Base-by-base conservation (phyloP, 2,329 filamentous ascomycete genomes). In the Cladosporium cucumerinum region DNA sequence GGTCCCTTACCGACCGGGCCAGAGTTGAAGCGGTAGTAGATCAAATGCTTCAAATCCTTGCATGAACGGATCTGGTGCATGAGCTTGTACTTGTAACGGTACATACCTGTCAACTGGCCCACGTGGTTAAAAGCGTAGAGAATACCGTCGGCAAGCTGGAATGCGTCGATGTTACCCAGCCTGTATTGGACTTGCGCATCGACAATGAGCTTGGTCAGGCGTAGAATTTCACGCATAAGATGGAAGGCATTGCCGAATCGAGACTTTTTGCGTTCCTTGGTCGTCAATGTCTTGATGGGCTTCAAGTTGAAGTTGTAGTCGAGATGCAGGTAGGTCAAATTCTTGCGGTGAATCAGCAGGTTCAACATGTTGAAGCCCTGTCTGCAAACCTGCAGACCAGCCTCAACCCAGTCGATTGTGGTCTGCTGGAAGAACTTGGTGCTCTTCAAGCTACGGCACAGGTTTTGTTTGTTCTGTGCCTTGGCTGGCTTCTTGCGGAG, bases 341-440 rank as follows among this genome's bases (percentile, higher is more conserved):
- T 99, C 84, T 99, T 99, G 73, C 95, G 90, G 76, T 99, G 95
- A 70, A 99, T 99, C 70, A 99, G 83, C 61, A 99, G 83, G 74
- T 99, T 99, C 66, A 99, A 83, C 94, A 99, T 99, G 80, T 99
- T 99, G 84, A 97, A 99, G 63, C 95, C 95, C 77, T 99, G 95
- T 59, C 95, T 88, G 77, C 95, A 99, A 67, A 99, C 95, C 80
- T 99, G 96, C 74, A 99, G 85, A 81, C 96, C 95, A 72, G 96
- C 95, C 81, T 99, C 95, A 49, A 99, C 95, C 95, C 95, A 99
- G 77, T 99, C 95, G 69, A 99, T 98, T 10, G 92, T 97, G 3
- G 95, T 99, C 79, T 98, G 95, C 79, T 99, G 96, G 85, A 99
- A 99, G 82, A 99, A 99, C 75, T 99, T 99, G 57, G 95, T 99